Percentiles rank a stretch among this genome's conserved stretches.
Evolutionary conservation across 1,284 basidiomycete species (phyloP).

Genomic region (Acaromyces ingoldii): DNA sequence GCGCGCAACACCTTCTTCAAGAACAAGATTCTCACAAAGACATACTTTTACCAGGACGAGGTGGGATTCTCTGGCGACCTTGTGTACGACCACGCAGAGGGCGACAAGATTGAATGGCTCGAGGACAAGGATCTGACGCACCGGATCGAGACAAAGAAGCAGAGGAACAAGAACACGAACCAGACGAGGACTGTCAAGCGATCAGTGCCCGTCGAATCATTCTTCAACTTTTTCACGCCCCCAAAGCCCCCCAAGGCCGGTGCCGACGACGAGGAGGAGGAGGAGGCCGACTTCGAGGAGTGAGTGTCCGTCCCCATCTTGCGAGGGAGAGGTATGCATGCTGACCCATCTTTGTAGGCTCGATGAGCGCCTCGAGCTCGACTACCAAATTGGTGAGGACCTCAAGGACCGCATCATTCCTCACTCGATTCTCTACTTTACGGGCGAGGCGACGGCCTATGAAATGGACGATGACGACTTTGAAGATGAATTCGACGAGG

Average conservation of each 20-base stretch:
- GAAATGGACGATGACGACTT: conserved; percentile 59
- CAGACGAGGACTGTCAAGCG: conserved; percentile 51
- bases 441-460: conserved; percentile 88
- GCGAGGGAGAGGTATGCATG: too few species aligned
- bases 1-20: conserved; percentile 77
- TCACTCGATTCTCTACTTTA: conserved; percentile 79
- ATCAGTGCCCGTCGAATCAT: conserved; percentile 48
- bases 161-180: conserved; percentile 74
- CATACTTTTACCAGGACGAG: conserved; percentile 85
- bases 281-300: conserved; percentile 97
- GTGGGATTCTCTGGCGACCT: conserved; percentile 92
- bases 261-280: conserved; percentile 82
- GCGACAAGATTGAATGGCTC: conserved; percentile 90
- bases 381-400: conserved; percentile 98
- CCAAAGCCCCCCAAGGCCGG: conserved; percentile 59
- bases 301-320: too few species aligned
- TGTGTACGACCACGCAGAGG: conserved; percentile 86
- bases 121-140: conserved; percentile 96
- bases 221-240: conserved; percentile 52
- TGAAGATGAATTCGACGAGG: conserved; percentile 61
- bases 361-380: conserved; percentile 84
- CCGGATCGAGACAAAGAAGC: conserved; percentile 98
- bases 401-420: conserved; percentile 96
- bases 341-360: conserved; percentile 52
- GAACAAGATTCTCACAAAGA: conserved; percentile 80